phyloP scores from a whole-genome alignment of 1,139 yeast genomes.

The Saccharomyces hybrid region DNA sequence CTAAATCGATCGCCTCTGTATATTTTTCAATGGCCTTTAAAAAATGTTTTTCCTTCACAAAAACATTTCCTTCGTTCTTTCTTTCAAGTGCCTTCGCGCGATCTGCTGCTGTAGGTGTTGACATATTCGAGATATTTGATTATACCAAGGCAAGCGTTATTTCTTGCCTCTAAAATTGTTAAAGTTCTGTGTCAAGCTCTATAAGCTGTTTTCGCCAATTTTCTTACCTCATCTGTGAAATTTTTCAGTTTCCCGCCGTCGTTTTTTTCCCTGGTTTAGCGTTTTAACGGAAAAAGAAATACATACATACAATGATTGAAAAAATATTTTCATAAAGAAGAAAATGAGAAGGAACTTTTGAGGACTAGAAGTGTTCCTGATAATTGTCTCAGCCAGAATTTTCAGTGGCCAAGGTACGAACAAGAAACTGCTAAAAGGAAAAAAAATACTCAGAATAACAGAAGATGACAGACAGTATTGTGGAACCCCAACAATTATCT shows the following conservation, averaged over 20 bases:
- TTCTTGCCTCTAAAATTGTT: not conserved
- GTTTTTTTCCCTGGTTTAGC: not conserved
- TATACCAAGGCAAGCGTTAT: not conserved
- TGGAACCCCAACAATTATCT: too few relatives aligned
- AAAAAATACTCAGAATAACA: too few relatives aligned
- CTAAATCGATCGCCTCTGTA: conserved; percentile 68
- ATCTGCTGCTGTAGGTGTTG: conserved; percentile 15
- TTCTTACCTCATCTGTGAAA: not conserved
- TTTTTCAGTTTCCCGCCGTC: not conserved
- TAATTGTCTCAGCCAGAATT: too few relatives aligned
- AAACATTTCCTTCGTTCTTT: conserved; percentile 71
- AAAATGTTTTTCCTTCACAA: conserved; percentile 54
- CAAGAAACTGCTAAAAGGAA: too few relatives aligned
- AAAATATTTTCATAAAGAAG: not conserved
- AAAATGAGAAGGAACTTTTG: not conserved
- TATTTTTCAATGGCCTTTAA: conserved; percentile 64
- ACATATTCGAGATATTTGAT: not conserved
- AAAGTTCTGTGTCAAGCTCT: not conserved
- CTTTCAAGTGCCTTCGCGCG: conserved; percentile 41
- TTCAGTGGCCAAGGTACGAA: too few relatives aligned
- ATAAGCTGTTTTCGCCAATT: not conserved
- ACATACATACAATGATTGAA: not conserved
- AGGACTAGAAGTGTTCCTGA: too few relatives aligned
- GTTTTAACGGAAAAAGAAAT: not conserved
- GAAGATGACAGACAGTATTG: too few relatives aligned